Evolutionary conservation across 441 rosid species (phyloP).

Genomic region (Rhodomyrtus psidioides): DNA sequence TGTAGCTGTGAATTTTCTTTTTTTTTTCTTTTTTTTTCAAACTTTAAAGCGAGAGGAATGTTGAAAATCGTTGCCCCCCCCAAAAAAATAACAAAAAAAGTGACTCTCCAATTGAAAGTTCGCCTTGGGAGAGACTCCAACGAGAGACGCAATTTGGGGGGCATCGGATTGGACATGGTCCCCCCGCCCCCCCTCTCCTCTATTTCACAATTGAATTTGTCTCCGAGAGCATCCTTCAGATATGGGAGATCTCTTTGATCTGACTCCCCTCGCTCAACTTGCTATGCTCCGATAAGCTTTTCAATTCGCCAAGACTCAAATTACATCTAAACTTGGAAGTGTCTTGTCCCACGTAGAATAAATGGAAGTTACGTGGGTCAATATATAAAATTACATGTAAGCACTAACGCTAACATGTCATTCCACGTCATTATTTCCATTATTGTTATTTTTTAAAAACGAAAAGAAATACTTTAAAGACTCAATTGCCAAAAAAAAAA

Average conservation of each 20-base stretch:
- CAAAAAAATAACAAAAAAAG: background rate
- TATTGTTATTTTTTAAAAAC: too few relatives aligned
- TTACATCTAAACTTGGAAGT: too few relatives aligned
- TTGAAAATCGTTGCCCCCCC: background rate
- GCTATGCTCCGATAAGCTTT: background rate
- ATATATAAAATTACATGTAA: too few relatives aligned
- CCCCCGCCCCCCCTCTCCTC: too few relatives aligned
- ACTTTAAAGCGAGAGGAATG: conserved; percentile 7
- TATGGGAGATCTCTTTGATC: background rate
- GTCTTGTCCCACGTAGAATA: too few relatives aligned
- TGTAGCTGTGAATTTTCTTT: background rate
- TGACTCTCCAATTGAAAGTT: background rate
- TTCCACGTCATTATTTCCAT: too few relatives aligned
- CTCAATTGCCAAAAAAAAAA: rapidly evolving
- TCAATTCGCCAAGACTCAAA: background rate
- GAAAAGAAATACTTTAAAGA: background rate
- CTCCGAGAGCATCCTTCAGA: background rate
- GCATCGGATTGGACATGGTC: background rate
- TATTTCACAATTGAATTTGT: background rate
- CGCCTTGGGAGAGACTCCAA: background rate
- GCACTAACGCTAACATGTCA: too few relatives aligned
- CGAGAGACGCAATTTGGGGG: background rate
- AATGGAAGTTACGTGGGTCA: too few relatives aligned
- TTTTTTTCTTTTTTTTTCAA: conserved; percentile 4
- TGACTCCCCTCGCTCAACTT: background rate